Evolutionary conservation across 495 filamentous ascomycete species (phyloP).

Genomic region (Xylaria cubensis): DNA sequence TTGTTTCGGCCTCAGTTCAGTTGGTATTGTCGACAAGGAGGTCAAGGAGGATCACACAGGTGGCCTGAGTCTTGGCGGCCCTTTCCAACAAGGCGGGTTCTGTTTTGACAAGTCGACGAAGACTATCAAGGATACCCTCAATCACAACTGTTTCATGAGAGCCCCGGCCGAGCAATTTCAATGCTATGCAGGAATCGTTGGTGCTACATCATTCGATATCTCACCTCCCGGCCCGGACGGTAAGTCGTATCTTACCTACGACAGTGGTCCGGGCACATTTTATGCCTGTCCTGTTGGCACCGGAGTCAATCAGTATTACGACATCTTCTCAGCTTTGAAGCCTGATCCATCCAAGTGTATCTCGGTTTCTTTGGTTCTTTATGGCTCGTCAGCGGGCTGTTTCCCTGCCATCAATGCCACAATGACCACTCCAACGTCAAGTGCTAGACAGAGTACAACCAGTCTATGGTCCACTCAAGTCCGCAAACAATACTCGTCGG

Average conservation of each 20-base stretch:
- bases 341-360: constrained; percentile 27
- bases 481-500: constrained; percentile 15
- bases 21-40: constrained; percentile 33
- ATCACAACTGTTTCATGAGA: constrained; percentile 42
- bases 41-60: constrained; percentile 38
- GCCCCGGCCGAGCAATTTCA: constrained; percentile 36
- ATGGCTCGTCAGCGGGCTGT: constrained; percentile 30
- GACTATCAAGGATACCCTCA: constrained; percentile 37
- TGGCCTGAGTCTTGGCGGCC: constrained; percentile 35
- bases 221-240: constrained; percentile 18
- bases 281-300: constrained; percentile 34
- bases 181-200: constrained; percentile 37
- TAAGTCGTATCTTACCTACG: constrained; percentile 35
- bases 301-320: constrained; percentile 27
- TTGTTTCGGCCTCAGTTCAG: constrained; percentile 39
- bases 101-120: constrained; percentile 36
- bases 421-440: background rate
- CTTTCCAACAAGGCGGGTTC: constrained; percentile 40
- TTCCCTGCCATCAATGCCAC: constrained; percentile 17
- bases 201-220: constrained; percentile 34
- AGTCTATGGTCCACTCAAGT: background rate
- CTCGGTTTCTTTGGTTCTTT: constrained; percentile 33
- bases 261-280: constrained; percentile 31
- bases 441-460: background rate
- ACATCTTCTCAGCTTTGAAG: constrained; percentile 35